A percentile compares a stretch with the other conserved stretches of the same genome.
These are phyloP conservation scores for Colletotrichum sp. DNA, from an alignment of 2,329 filamentous ascomycete genomes.

Conservation along the genomic window DNA sequence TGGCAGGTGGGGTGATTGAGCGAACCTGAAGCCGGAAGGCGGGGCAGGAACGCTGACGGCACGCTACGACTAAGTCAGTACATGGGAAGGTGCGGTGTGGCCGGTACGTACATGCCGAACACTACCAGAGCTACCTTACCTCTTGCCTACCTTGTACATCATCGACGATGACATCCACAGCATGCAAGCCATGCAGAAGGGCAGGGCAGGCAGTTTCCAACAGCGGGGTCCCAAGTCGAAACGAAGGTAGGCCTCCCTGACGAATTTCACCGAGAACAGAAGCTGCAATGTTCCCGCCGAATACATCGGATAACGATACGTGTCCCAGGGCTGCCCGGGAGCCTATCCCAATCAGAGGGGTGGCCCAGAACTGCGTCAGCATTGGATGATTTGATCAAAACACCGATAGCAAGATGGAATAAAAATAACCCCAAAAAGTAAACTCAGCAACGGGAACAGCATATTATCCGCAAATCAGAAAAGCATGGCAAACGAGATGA, in stretches of 20 bases:
- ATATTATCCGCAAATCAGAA: background rate
- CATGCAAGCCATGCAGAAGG: background rate
- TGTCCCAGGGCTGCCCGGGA: background rate
- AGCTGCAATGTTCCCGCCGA: background rate
- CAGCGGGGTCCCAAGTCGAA: background rate
- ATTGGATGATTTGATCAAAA: background rate
- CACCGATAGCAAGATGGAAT: background rate
- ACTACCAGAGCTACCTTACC: background rate
- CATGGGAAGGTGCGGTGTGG: constrained; percentile 1
- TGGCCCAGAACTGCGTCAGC: background rate
- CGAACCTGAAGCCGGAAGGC: background rate
- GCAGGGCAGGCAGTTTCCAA: background rate
- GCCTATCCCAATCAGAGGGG: background rate
- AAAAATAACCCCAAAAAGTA: background rate
- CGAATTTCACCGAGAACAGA: background rate
- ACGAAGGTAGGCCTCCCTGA: background rate
- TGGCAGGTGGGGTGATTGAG: background rate
- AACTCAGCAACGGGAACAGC: background rate
- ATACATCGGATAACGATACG: background rate
- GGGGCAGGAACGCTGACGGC: background rate
- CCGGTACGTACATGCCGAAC: background rate
- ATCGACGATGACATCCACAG: background rate
- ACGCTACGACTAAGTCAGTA: background rate
- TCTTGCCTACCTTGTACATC: background rate
- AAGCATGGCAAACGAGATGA: background rate